Conservation (phyloP, 192 early-diverging fungal species). For the Thamnidium elegans region DNA sequence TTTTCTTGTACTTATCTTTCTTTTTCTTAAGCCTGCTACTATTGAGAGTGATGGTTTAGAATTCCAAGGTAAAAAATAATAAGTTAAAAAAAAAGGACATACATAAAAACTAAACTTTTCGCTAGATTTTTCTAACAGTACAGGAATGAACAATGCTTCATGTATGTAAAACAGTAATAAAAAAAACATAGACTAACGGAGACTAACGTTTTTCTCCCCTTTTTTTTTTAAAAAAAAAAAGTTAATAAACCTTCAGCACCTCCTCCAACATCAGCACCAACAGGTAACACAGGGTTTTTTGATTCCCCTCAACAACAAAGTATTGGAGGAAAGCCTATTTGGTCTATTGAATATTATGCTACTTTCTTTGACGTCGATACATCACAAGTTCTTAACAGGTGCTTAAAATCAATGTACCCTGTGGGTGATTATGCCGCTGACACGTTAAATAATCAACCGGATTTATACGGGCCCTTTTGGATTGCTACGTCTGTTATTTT, state of each 20-base stretch:
- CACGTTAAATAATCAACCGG: slow-evolving; percentile 78
- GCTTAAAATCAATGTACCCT: slow-evolving; percentile 65
- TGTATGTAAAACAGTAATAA: slow-evolving; percentile 4
- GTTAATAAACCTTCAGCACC: slow-evolving; percentile 1
- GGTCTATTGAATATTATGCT: slow-evolving; percentile 88
- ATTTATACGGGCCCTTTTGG: slow-evolving; percentile 99
- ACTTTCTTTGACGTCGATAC: slow-evolving; percentile 95
- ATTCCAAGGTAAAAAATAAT: slow-evolving; percentile 39
- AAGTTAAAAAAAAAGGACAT: background rate
- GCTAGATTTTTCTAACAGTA: slow-evolving; percentile 26
- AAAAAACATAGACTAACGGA: background rate
- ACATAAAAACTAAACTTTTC: too few species aligned
- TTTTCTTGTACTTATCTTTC: background rate
- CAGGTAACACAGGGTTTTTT: slow-evolving; percentile 25
- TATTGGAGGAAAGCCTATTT: slow-evolving; percentile 57
- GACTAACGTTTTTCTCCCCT: too few species aligned
- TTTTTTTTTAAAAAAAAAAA: background rate
- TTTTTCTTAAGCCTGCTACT: slow-evolving; percentile 23
- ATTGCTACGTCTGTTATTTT: slow-evolving; percentile 97
- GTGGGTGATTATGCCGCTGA: slow-evolving; percentile 74
- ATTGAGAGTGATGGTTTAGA: slow-evolving; percentile 45
- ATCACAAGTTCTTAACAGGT: slow-evolving; percentile 73
- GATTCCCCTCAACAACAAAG: slow-evolving; percentile 28
- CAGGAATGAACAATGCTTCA: slow-evolving; percentile 24
- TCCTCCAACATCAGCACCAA: slow-evolving; percentile 7